Evolutionary conservation across 2,329 filamentous ascomycete genomes (phyloP), one percentile per base, ranked within the genome.

Genomic region (Verticillium zaregamsianum): DNA sequence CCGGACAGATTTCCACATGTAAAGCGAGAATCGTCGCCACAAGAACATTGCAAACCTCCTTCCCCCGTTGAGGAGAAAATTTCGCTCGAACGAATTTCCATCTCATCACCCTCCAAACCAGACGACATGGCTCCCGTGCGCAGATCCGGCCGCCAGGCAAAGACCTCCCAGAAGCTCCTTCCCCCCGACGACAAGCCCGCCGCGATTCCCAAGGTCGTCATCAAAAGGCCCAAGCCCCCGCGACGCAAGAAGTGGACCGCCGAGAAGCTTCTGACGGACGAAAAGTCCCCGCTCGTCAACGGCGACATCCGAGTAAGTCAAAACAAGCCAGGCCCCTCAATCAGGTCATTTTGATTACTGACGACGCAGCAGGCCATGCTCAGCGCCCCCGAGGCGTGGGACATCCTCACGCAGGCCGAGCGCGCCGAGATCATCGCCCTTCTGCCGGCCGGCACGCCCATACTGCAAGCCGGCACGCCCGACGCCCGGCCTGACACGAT

Each of bases 401-500:
- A 73, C 28, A 62, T 70, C 2, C 72, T 79, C 11, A 68, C 71
- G 23, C 28, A 62, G n/a, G 63, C 69, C 12, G 76, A 79, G 32
- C 70, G 69, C 55, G 67, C 64, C 3, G 74, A 77, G 59, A 74
- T 79, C 14, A 63, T 79, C 8, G 69, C 72, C 2, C 69, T 78
- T 2, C 77, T 79, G 40, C 77, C 77, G 0, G 72, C 73, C 55
- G 68, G 66, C 14, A 66, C 70, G 55, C 74, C 78, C 65, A 72
- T 81, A 9, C 59, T 76, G 1, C 68, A 73, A 9, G 66, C 71
- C 1, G 73, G 67, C 9, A 75, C 73, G 1, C 70, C 73, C 12
- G 61, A 74, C 5, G 74, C 76, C 9, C 72, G 76, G 2, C 80
- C 79, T 0, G 69, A 82, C 63, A 69, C 81, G 45, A 68, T 67